These are phyloP conservation scores for Calonectria crousiana DNA, from an alignment of 2,329 filamentous ascomycete genomes.

Conservation along the genomic window DNA sequence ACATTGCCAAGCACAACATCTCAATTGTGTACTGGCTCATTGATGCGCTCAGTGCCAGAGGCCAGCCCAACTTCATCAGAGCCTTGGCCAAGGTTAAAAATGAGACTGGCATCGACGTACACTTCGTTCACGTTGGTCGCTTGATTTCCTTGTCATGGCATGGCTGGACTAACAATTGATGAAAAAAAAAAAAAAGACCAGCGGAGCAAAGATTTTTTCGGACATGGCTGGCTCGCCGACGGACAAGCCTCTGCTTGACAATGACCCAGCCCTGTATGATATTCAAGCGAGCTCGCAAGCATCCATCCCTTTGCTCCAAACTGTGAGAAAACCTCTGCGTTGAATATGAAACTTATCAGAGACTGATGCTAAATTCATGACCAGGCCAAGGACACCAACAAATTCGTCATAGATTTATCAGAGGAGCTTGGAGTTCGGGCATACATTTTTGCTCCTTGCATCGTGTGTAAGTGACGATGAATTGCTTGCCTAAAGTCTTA, in stretches of 20 bases:
- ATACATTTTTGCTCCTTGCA: slow-evolving; percentile 67
- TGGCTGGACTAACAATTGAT: background rate
- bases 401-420: slow-evolving; percentile 56
- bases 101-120: slow-evolving; percentile 6
- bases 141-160: background rate
- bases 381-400: slow-evolving; percentile 57
- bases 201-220: slow-evolving; percentile 66
- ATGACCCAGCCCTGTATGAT: slow-evolving; percentile 44
- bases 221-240: slow-evolving; percentile 58
- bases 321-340: background rate
- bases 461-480: slow-evolving; percentile 56
- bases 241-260: slow-evolving; percentile 56
- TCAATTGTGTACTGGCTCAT: slow-evolving; percentile 62
- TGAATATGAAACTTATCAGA: background rate
- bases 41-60: slow-evolving; percentile 50
- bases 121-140: slow-evolving; percentile 25
- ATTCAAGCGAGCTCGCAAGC: background rate
- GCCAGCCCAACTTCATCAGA: slow-evolving; percentile 57
- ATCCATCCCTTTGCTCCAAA: background rate
- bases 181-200: slow-evolving; percentile 50
- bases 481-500: background rate
- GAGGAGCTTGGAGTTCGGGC: slow-evolving; percentile 57
- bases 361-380: background rate
- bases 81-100: slow-evolving; percentile 59
- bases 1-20: slow-evolving; percentile 58